A percentile compares a stretch with the other conserved stretches of the same genome.
These are phyloP conservation scores for Curvularia spicifera DNA, from an alignment of 2,329 filamentous ascomycete species.

Conservation along the genomic window DNA sequence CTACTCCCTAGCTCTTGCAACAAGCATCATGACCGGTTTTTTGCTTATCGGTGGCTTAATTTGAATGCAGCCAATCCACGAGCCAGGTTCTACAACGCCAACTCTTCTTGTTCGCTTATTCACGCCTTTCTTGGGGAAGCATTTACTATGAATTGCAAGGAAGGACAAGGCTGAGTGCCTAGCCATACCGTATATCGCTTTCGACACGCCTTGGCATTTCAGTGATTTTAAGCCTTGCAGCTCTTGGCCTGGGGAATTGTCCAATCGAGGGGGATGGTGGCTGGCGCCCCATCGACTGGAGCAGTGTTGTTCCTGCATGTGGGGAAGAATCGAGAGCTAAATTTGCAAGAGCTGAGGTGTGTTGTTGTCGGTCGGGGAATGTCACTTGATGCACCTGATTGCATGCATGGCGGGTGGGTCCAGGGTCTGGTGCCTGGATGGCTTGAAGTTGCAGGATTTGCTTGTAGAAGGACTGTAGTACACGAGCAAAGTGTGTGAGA, in stretches of 20 bases:
- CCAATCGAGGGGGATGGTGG: not conserved
- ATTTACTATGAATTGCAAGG: not conserved
- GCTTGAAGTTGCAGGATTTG: not conserved
- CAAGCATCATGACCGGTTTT: not conserved
- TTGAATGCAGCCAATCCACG: not conserved
- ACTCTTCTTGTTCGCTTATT: not conserved
- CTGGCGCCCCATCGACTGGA: not conserved
- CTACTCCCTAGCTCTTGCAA: not conserved
- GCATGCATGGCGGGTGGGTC: not conserved
- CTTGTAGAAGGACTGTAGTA: not conserved
- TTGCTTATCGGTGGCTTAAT: not conserved
- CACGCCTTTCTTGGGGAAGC: not conserved
- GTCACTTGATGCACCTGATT: not conserved
- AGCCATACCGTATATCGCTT: slow-evolving; percentile 1
- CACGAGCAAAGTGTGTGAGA: not conserved
- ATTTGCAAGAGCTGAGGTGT: slow-evolving; percentile 3
- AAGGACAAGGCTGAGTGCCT: not conserved
- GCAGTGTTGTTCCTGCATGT: slow-evolving; percentile 1
- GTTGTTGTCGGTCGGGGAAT: not conserved
- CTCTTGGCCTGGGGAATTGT: not conserved
- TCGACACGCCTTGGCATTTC: not conserved
- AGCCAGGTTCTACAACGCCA: not conserved
- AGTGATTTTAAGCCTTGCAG: not conserved
- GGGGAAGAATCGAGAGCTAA: not conserved
- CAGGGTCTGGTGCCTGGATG: not conserved